Conservation (phyloP, 2,329 filamentous ascomycete genomes). For the Pezicula carpinea region DNA sequence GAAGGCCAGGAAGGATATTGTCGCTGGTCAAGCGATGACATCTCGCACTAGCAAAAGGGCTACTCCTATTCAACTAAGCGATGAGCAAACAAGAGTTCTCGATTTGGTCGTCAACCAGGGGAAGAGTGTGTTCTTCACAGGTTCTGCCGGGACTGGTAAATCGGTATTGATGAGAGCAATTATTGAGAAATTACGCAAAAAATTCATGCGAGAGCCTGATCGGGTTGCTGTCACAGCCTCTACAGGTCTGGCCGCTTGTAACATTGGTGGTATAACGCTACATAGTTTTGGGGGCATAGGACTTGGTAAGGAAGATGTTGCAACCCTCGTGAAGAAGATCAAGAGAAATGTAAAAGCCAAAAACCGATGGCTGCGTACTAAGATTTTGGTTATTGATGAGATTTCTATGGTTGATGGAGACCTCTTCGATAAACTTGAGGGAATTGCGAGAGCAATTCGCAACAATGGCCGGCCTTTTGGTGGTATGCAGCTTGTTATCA, state of each 20-base stretch:
- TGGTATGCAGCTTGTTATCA: constrained; percentile 92
- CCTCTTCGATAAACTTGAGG: constrained; percentile 91
- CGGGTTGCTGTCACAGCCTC: constrained; percentile 91
- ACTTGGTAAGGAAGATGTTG: constrained; percentile 81
- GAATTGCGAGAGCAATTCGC: constrained; percentile 77
- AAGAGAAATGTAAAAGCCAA: constrained; percentile 83
- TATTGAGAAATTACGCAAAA: constrained; percentile 73
- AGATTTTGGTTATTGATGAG: constrained; percentile 86
- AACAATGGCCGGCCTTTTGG: constrained; percentile 93
- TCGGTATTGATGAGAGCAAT: constrained; percentile 93
- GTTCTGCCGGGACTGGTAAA: constrained; percentile 94
- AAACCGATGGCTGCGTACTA: constrained; percentile 82
- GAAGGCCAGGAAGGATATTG: constrained; percentile 50
- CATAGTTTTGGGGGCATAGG: constrained; percentile 97
- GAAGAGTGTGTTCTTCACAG: constrained; percentile 96
- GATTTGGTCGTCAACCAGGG: constrained; percentile 74
- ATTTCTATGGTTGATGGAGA: constrained; percentile 98
- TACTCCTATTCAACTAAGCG: constrained; percentile 52
- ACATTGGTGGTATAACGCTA: constrained; percentile 90
- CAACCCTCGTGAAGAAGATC: constrained; percentile 83
- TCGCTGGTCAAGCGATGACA: constrained; percentile 39
- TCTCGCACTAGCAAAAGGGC: constrained; percentile 37
- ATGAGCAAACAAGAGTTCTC: constrained; percentile 81
- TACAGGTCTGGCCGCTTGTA: constrained; percentile 91
- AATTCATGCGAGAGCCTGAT: constrained; percentile 72